Conservation (phyloP, 345 rosid genomes). For the Gynandropsis gynandra region DNA sequence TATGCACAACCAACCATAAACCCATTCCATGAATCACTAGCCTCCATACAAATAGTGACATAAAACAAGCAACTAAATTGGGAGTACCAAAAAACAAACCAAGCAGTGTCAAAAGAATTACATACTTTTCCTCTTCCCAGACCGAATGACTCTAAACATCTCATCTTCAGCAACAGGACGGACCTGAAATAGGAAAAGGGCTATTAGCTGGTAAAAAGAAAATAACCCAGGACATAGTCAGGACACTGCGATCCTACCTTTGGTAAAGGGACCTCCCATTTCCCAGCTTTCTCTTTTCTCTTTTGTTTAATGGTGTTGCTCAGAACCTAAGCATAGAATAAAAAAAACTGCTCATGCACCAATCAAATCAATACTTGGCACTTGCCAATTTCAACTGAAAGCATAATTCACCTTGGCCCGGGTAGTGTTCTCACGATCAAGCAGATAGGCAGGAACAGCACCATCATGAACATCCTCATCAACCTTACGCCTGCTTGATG, state of each 20-base stretch:
- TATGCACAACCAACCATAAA: not conserved
- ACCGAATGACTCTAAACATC: conserved; percentile 83
- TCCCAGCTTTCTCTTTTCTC: conserved; percentile 94
- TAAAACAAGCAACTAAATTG: not conserved
- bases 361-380: not conserved
- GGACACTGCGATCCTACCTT: conserved; percentile 39
- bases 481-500: conserved; percentile 66
- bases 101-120: conserved; percentile 2
- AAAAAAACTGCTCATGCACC: not conserved
- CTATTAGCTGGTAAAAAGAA: not conserved
- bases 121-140: conserved; percentile 90
- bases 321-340: conserved; percentile 42
- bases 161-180: conserved; percentile 99
- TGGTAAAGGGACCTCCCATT: conserved; percentile 93
- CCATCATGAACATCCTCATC: conserved; percentile 91
- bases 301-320: conserved; percentile 94
- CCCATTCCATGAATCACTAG: not conserved
- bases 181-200: conserved; percentile 40
- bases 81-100: not conserved
- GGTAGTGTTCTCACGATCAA: conserved; percentile 85
- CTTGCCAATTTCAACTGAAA: not conserved
- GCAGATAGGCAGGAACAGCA: conserved; percentile 88
- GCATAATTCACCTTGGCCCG: conserved; percentile 55
- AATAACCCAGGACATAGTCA: not conserved
- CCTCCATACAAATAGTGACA: not conserved